Conservation (phyloP, 2,329 filamentous ascomycete genomes). For the Colletotrichum higginsianum region DNA sequence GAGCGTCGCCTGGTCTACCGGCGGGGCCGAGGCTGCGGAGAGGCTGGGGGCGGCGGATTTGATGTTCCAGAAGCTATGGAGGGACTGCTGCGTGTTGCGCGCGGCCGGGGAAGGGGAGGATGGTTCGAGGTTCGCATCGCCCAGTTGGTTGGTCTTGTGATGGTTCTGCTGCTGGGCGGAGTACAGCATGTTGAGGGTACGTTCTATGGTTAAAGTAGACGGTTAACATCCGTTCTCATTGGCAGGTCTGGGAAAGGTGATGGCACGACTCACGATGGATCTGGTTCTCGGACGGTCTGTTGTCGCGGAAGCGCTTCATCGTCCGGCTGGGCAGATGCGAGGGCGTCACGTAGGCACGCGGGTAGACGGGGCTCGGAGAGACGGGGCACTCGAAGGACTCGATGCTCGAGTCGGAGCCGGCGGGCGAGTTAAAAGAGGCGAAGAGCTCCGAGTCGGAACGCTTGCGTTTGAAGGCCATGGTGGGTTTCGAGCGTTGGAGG, state of each 20-base stretch:
- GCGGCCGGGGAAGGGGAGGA: conserved; percentile 31
- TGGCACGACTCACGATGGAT: conserved; percentile 66
- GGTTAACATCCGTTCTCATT: conserved; percentile 1
- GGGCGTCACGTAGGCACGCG: conserved; percentile 51
- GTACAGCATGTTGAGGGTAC: conserved; percentile 71
- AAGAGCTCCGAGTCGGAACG: conserved; percentile 71
- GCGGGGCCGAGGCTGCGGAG: conserved; percentile 50
- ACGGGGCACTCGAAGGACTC: conserved; percentile 51
- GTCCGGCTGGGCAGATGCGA: conserved; percentile 70
- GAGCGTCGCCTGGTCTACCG: conserved; percentile 73
- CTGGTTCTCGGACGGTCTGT: conserved; percentile 68
- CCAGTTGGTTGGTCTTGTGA: conserved; percentile 38
- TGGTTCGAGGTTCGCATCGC: conserved; percentile 41
- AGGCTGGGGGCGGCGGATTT: conserved; percentile 54
- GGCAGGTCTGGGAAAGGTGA: not conserved
- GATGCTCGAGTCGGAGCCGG: conserved; percentile 52
- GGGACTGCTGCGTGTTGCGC: conserved; percentile 60
- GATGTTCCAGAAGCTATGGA: conserved; percentile 75
- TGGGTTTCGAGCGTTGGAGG: not conserved
- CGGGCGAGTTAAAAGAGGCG: conserved; percentile 58
- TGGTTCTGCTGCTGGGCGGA: conserved; percentile 63
- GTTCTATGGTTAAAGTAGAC: conserved; percentile 56
- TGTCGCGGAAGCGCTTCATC: conserved; percentile 73
- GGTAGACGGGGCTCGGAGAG: conserved; percentile 48
- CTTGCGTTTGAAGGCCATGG: conserved; percentile 75